Percentiles rank a stretch among this genome's conserved stretches.
Evolutionary conservation across 169 alveolate species (phyloP).

Genomic region (Plasmodium knowlesi): DNA sequence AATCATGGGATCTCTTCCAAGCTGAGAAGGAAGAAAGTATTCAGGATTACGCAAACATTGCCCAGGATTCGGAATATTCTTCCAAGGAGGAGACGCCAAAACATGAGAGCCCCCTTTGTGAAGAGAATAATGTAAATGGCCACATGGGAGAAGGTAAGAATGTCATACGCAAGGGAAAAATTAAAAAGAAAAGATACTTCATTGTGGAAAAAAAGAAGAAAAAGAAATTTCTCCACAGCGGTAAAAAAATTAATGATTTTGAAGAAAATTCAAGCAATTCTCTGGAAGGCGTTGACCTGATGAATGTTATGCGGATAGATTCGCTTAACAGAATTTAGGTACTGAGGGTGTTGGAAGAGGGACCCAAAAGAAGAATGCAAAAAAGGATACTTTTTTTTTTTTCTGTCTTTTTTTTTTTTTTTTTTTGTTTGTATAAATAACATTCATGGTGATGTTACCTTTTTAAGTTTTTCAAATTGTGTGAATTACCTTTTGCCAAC

Average conservation of each 20-base stretch:
- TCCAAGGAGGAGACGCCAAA: background rate
- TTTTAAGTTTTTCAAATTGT: background rate
- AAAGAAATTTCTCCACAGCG: slow-evolving; percentile 15
- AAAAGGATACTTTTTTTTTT: background rate
- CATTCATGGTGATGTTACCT: background rate
- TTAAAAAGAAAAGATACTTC: slow-evolving; percentile 38
- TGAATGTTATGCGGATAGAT: slow-evolving; percentile 68
- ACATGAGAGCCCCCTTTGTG: background rate
- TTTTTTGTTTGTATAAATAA: background rate
- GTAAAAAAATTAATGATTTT: background rate
- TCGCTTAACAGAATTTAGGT: slow-evolving; percentile 27
- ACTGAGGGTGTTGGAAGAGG: background rate
- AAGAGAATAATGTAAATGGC: background rate
- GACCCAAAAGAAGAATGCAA: background rate
- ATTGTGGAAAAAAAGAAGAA: slow-evolving; percentile 49
- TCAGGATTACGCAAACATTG: background rate
- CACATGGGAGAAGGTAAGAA: background rate
- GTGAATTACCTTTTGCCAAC: background rate
- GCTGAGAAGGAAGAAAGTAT: background rate
- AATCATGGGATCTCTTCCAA: background rate
- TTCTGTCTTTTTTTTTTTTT: too few relatives aligned
- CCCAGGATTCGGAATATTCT: background rate
- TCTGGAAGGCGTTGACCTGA: slow-evolving; percentile 21
- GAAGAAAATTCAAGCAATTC: slow-evolving; percentile 62
- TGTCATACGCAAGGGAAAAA: slow-evolving; percentile 33